Evolutionary conservation across 108 stramenopile genomes (phyloP), one percentile per base, ranked within the genome.

Genomic region (Cyclotella baltica): DNA sequence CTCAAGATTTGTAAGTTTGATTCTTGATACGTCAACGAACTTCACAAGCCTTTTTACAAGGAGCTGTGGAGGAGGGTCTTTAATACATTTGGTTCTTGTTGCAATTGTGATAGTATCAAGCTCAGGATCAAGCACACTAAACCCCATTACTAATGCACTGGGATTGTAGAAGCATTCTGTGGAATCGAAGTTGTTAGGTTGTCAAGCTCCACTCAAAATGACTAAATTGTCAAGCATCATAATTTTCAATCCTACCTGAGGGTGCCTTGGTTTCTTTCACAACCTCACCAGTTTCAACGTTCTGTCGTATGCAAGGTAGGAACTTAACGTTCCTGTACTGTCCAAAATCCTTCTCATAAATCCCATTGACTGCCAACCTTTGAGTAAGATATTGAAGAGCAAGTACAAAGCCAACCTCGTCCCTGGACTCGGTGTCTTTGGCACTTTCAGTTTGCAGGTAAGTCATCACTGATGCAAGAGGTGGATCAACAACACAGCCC

Each of bases 301-400:
- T 74, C 15, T 72, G 72, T 13, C 76, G 59, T 22, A 85, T 72
- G 47, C 90, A 91, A 18, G 93, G 93, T 35, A 94, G 31, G 53
- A 92, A 85, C 23, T 83, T 83, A 9, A 82, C 76, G 18, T 38
- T 67, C 46, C 63, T 62, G 52, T 83, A 62, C 1, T 71, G 68
- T 16, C 59, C 40, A 51, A 83, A 94, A 20, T 88, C 81, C 18
- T 34, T 61, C 19, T 81, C 77, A 55, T 94, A 92, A 16, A 67
- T 38, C n/a, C 90, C 93, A 23, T 75, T 70, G 0, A 89, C 87
- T 15, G 78, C 86, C 18, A 93, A 62, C n/a, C 76, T 69, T 29
- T 86, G 76, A 31, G 76, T 71, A 23, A 93, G 79, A 77, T 82
- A 93, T 18, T 86, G 85, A 9, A 93, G 76, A 30, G 85, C 87